Base-by-base conservation (phyloP, 495 filamentous ascomycete genomes). In the Aspergillus bertholletiae region DNA sequence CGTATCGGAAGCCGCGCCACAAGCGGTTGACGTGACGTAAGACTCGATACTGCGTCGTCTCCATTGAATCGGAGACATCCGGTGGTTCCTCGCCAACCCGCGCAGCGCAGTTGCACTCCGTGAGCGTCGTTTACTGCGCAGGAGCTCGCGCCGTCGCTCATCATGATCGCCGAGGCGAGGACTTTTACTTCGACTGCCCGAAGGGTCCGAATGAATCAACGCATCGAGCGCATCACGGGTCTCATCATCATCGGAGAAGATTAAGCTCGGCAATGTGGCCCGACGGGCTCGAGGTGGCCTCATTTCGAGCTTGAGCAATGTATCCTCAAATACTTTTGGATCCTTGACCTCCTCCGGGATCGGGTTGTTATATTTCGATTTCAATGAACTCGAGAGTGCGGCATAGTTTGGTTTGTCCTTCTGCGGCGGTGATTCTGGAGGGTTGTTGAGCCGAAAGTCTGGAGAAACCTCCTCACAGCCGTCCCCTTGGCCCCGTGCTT, bases 231-330 rank as follows among this genome's bases (percentile, higher is more conserved):
- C 68, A 49, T 61, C 65, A 21, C 66, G 63, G 24, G 69, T 68
- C 39, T 66, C 74, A 21, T 78, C 72, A 18, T 74, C 70, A 20
- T 64, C 61, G 0, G 72, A 74, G 18, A 79, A 68, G 7, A 77
- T 62, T 40, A 79, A 57, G 45, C 75, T 79, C 1, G 75, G 75
- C 27, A 79, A 60, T 2, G 74, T 77, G 1, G 72, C 73, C 28
- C 75, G 65, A 53, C 75, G 64, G n/a, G 62, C 65, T 15, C 60
- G 67, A 13, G 58, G 60, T 17, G 57, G 58, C 23, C 65, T 55
- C 13, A 54, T 53, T 23, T 63, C 56, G 20, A 67, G 57, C 8
- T 57, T 54, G 30, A 61, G 43, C 15, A 68, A 61, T 7, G 61
- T 61, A 34, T 57, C 57, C 17, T 61, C 60, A 9, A 62, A 54